Conservation (phyloP, 2,329 filamentous ascomycete genomes). For the Stagonosporopsis tanaceti region DNA sequence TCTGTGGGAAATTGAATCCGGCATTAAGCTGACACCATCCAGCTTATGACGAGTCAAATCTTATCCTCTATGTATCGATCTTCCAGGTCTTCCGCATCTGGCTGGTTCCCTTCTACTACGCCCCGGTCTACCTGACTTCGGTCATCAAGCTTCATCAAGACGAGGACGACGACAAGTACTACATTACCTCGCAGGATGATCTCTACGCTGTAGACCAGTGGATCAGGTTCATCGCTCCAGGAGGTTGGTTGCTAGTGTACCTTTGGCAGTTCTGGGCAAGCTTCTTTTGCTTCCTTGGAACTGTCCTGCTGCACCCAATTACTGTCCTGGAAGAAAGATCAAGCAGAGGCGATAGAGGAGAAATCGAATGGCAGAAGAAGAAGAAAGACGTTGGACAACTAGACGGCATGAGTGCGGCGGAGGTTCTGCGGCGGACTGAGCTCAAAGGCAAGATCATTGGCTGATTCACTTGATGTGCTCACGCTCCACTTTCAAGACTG, state of each 20-base stretch:
- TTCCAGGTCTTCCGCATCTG: conserved; percentile 80
- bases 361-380: conserved; percentile 13
- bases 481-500: background rate
- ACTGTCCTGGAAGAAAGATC: conserved; percentile 36
- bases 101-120: conserved; percentile 77
- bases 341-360: conserved; percentile 19
- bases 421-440: conserved; percentile 23
- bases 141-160: conserved; percentile 69
- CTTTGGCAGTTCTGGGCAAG: conserved; percentile 72
- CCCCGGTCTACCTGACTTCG: conserved; percentile 72
- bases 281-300: conserved; percentile 68
- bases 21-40: background rate
- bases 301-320: conserved; percentile 60
- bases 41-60: conserved; percentile 73
- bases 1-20: background rate
- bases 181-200: conserved; percentile 80
- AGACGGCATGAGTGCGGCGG: conserved; percentile 22
- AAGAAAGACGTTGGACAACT: conserved; percentile 15
- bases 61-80: conserved; percentile 76
- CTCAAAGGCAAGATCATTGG: conserved; percentile 24
- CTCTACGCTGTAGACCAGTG: conserved; percentile 81
- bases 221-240: conserved; percentile 72
- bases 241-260: conserved; percentile 65
- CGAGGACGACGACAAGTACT: conserved; percentile 63
- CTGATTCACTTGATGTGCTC: conserved; percentile 2